A percentile compares a stretch with the other conserved stretches of the same genome.
Conservation (phyloP, 2,329 filamentous ascomycete genomes). For the Diatrype stigma region DNA sequence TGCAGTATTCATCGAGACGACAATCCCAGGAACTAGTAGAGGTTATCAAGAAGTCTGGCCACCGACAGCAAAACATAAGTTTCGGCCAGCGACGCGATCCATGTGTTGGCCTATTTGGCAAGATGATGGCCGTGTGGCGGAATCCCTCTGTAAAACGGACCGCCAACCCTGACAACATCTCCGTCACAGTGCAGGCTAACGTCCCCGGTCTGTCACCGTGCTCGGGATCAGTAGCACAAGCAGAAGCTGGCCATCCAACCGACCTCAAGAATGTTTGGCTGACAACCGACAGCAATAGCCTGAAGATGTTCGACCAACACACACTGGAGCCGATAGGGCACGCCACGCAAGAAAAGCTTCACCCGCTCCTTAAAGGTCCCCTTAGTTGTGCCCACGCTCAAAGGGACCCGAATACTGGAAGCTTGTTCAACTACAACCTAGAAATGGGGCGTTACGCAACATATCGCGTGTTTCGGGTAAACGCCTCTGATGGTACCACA, state of each 20-base stretch:
- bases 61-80: slow-evolving; percentile 46
- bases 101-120: slow-evolving; percentile 68
- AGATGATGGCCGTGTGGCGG: slow-evolving; percentile 61
- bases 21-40: slow-evolving; percentile 62
- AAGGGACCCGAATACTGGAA: slow-evolving; percentile 67
- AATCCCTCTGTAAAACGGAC: slow-evolving; percentile 18
- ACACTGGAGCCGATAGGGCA: slow-evolving; percentile 69
- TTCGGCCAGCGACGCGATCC: slow-evolving; percentile 73
- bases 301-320: slow-evolving; percentile 62
- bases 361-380: slow-evolving; percentile 64
- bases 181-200: slow-evolving; percentile 62
- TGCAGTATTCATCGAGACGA: slow-evolving; percentile 68
- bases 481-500: slow-evolving; percentile 58
- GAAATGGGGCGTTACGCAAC: slow-evolving; percentile 50
- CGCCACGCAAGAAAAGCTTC: slow-evolving; percentile 56
- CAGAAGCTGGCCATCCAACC: slow-evolving; percentile 32
- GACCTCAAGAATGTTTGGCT: slow-evolving; percentile 48
- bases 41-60: slow-evolving; percentile 55
- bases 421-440: slow-evolving; percentile 81
- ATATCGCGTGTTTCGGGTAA: slow-evolving; percentile 68
- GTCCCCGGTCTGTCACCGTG: slow-evolving; percentile 58
- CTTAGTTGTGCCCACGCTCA: slow-evolving; percentile 69
- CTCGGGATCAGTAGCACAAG: slow-evolving; percentile 9
- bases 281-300: slow-evolving; percentile 49
- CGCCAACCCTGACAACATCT: slow-evolving; percentile 50